These are phyloP conservation scores for Xanthoconium stramineum DNA, from an alignment of 768 basidiomycete species.

Conservation along the genomic window DNA sequence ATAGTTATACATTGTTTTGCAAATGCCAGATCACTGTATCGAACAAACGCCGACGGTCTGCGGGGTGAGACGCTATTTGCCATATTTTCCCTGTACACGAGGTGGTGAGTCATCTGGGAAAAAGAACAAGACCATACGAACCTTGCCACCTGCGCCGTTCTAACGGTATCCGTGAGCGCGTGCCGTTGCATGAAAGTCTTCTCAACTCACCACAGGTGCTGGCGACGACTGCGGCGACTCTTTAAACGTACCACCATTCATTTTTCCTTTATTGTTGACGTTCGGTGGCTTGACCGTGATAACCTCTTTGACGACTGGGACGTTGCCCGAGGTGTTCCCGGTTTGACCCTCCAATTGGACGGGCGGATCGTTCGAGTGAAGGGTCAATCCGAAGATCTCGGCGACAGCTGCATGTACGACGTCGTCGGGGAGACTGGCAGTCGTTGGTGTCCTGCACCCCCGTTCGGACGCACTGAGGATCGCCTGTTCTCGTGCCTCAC, in stretches of 20 bases:
- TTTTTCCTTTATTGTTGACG: no score
- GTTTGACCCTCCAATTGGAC: conserved; percentile 9
- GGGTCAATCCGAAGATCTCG: conserved; percentile 31
- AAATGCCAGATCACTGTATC: no score
- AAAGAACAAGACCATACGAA: not conserved
- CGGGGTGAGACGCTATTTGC: no score
- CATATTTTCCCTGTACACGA: not conserved
- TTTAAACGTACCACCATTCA: not conserved
- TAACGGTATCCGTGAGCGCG: not conserved
- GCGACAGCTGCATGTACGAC: conserved; percentile 28
- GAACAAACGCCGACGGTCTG: no score
- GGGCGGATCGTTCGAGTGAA: not conserved
- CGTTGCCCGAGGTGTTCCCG: not conserved
- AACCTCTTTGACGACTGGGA: not conserved
- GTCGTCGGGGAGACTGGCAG: conserved; percentile 25
- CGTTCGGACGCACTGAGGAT: conserved; percentile 33
- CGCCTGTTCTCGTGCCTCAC: conserved; percentile 49
- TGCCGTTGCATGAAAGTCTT: not conserved
- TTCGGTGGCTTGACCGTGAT: not conserved
- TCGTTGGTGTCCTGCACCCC: conserved; percentile 28
- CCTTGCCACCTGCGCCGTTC: not conserved
- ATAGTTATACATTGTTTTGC: no score
- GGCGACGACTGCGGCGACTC: not conserved
- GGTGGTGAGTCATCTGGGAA: not conserved
- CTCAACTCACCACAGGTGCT: no score